A percentile compares a stretch with the other conserved stretches of the same genome.
Conservation (phyloP, 1,284 basidiomycete genomes). For the Puccinia triticina region DNA sequence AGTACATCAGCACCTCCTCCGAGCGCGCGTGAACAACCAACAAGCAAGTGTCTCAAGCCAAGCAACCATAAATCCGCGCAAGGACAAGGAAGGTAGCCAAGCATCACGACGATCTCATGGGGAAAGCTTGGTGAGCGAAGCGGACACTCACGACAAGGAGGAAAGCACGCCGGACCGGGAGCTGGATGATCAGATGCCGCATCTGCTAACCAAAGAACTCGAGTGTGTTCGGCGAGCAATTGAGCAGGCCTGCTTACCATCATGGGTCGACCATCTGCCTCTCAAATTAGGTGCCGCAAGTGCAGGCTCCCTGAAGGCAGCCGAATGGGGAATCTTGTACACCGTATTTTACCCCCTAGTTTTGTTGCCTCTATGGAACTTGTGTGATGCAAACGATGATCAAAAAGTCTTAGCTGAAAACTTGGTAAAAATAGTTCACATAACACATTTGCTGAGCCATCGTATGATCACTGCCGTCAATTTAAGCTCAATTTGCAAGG, state of each 20-base stretch:
- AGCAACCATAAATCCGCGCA: not conserved
- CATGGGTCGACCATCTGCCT: conserved; percentile 15
- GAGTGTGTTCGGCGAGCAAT: not conserved
- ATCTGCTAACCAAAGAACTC: conserved; percentile 6
- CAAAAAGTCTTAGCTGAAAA: not conserved
- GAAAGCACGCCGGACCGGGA: not conserved
- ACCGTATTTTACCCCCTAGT: conserved; percentile 7
- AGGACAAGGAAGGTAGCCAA: not conserved
- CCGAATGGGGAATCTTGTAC: conserved; percentile 16
- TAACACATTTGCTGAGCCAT: not conserved
- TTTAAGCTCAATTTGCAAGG: not conserved
- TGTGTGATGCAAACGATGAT: not conserved
- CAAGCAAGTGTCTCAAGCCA: not conserved
- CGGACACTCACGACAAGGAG: not conserved
- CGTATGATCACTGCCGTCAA: not conserved
- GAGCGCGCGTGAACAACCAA: not conserved
- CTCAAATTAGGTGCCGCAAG: conserved; percentile 7
- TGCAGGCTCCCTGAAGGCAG: conserved; percentile 19
- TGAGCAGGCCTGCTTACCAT: not conserved
- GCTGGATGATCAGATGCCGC: conserved; percentile 12
- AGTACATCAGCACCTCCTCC: not conserved
- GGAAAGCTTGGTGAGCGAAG: not conserved
- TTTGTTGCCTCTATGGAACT: conserved; percentile 13
- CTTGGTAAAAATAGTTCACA: conserved; percentile 17
- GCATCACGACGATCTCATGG: not conserved